These are phyloP conservation scores for Sarocladium kiliense DNA, from an alignment of 2,329 filamentous ascomycete species.

Conservation along the genomic window DNA sequence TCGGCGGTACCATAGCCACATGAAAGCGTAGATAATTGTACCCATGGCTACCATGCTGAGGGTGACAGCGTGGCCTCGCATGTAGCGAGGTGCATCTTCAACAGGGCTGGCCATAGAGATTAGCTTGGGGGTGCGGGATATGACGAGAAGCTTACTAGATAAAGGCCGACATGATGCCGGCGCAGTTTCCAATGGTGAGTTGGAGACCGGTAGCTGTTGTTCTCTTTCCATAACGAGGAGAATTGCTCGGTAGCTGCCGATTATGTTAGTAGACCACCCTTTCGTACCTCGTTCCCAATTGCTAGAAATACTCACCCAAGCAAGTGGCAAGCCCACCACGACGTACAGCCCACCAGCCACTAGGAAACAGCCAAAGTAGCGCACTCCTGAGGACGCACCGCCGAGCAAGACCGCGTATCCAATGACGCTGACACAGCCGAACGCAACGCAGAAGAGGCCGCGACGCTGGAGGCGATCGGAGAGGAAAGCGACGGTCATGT, in stretches of 20 bases:
- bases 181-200: constrained; percentile 63
- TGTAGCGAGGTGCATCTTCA: constrained; percentile 50
- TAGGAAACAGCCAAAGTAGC: constrained; percentile 73
- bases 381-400: constrained; percentile 52
- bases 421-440: constrained; percentile 57
- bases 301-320: constrained; percentile 44
- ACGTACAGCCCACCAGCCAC: constrained; percentile 68
- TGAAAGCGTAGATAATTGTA: constrained; percentile 43
- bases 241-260: constrained; percentile 54
- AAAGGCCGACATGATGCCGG: constrained; percentile 70
- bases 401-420: constrained; percentile 67
- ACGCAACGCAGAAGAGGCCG: constrained; percentile 58
- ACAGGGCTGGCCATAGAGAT: constrained; percentile 27
- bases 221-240: constrained; percentile 70
- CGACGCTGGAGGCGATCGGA: constrained; percentile 64
- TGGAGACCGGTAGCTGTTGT: constrained; percentile 68
- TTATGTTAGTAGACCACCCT: background rate
- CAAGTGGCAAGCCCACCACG: constrained; percentile 49
- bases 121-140: background rate
- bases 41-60: constrained; percentile 53
- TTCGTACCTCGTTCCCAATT: constrained; percentile 1
- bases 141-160: constrained; percentile 38
- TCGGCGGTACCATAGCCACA: constrained; percentile 47
- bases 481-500: constrained; percentile 59
- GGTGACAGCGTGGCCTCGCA: constrained; percentile 57